phyloP scores from a whole-genome alignment of 306 rosid genomes.

The Pyrus pyrifolia region DNA sequence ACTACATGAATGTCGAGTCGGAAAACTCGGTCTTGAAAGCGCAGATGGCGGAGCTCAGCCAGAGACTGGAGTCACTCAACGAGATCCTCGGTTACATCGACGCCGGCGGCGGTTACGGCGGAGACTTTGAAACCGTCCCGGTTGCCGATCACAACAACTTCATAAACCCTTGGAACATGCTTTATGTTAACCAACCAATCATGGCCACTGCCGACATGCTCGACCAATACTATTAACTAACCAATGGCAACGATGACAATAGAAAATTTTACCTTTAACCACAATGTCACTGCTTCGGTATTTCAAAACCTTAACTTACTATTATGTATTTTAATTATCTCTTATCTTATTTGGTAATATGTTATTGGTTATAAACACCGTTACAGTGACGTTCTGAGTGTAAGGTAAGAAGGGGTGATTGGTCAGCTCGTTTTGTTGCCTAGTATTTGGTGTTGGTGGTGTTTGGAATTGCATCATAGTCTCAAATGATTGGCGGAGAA shows the following conservation, averaged over 20 bases:
- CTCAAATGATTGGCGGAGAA: not conserved
- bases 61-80: conserved; percentile 58
- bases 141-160: conserved; percentile 21
- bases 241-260: not conserved
- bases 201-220: conserved; percentile 59
- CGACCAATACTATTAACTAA: conserved; percentile 31
- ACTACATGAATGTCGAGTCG: conserved; percentile 41
- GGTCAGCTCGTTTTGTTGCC: conserved; percentile 9
- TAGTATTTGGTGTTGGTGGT: not conserved
- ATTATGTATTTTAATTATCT: too few species aligned
- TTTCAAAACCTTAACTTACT: too few species aligned
- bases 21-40: conserved; percentile 60
- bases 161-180: conserved; percentile 44
- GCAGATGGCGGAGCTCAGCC: conserved; percentile 57
- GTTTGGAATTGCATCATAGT: conserved; percentile 2
- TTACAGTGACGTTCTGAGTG: fast-evolving
- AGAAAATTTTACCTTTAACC: too few species aligned
- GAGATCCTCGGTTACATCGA: conserved; percentile 45
- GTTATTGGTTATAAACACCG: not conserved
- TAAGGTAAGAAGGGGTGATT: not conserved
- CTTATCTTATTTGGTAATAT: too few species aligned
- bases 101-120: conserved; percentile 9
- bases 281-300: too few species aligned
- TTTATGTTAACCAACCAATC: conserved; percentile 56
- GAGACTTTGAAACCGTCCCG: conserved; percentile 11